Conservation (phyloP, 1,139 yeast species). For the Entelexis paramagnoliae region DNA sequence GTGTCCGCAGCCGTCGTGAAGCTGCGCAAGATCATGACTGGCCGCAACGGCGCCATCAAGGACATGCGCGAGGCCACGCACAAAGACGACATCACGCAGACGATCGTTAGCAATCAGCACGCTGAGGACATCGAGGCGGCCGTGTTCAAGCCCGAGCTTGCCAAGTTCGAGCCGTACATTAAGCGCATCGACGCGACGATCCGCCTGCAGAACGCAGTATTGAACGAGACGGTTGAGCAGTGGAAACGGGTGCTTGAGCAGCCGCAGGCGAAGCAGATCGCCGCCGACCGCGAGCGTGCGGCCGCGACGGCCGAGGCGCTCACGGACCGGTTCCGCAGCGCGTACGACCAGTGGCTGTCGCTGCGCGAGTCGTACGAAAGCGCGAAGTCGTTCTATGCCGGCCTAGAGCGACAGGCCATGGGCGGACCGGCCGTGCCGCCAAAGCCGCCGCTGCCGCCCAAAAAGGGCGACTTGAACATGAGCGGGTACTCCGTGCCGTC, state of each 20-base stretch:
- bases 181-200: slow-evolving; percentile 59
- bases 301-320: slow-evolving; percentile 35
- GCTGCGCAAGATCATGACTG: slow-evolving; percentile 44
- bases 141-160: slow-evolving; percentile 58
- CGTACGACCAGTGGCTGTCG: slow-evolving; percentile 46
- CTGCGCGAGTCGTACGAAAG: slow-evolving; percentile 49
- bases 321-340: slow-evolving; percentile 41
- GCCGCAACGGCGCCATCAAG: slow-evolving; percentile 49
- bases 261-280: slow-evolving; percentile 33
- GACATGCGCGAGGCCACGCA: slow-evolving; percentile 65
- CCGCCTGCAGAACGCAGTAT: slow-evolving; percentile 48
- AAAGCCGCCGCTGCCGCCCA: slow-evolving; percentile 18
- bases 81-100: slow-evolving; percentile 75
- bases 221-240: slow-evolving; percentile 46
- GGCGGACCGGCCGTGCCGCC: slow-evolving; percentile 15
- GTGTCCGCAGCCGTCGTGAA: slow-evolving; percentile 39
- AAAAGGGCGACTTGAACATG: slow-evolving; percentile 9
- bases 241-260: slow-evolving; percentile 50
- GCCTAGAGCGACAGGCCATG: slow-evolving; percentile 40
- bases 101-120: slow-evolving; percentile 53
- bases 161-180: slow-evolving; percentile 63
- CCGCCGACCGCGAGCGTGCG: slow-evolving; percentile 33
- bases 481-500: slow-evolving; percentile 29
- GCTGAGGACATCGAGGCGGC: slow-evolving; percentile 42
- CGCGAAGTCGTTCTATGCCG: slow-evolving; percentile 55